These are phyloP conservation scores for Pythium scleroteichum DNA, from an alignment of 352 stramenopile species.

Conservation along the genomic window DNA sequence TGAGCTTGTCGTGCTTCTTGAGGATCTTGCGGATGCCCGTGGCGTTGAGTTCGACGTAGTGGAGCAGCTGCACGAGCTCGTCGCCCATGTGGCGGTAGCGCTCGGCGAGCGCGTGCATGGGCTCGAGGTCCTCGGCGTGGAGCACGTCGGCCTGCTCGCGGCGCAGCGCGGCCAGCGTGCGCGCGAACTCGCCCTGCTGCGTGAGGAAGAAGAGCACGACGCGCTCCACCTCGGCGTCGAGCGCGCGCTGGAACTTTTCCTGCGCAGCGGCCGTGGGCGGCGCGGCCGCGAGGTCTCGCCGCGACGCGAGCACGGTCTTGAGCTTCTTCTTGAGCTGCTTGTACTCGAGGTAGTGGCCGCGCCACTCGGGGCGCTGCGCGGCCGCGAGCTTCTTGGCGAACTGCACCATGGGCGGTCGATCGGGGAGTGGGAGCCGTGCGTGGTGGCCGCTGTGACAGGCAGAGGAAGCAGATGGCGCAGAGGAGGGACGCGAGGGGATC, in stretches of 20 bases:
- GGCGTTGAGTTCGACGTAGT: slow-evolving; percentile 87
- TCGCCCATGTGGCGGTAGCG: slow-evolving; percentile 73
- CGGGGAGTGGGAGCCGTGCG: no score
- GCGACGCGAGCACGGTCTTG: slow-evolving; percentile 63
- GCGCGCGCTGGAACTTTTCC: slow-evolving; percentile 68
- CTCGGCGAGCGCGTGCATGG: slow-evolving; percentile 71
- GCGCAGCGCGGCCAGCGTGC: slow-evolving; percentile 55
- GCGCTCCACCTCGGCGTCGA: slow-evolving; percentile 82
- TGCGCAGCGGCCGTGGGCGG: slow-evolving; percentile 42
- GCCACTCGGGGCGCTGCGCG: slow-evolving; percentile 72
- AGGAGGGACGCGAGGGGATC: neutral
- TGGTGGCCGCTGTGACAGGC: slow-evolving; percentile 10
- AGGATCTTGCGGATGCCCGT: slow-evolving; percentile 89
- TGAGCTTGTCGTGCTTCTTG: slow-evolving; percentile 88
- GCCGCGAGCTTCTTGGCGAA: slow-evolving; percentile 82
- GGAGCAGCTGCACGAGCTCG: slow-evolving; percentile 76
- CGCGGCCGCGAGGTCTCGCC: slow-evolving; percentile 35
- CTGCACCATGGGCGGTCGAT: slow-evolving; percentile 82
- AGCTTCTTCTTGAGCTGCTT: slow-evolving; percentile 90
- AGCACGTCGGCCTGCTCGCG: slow-evolving; percentile 45
- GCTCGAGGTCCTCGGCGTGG: slow-evolving; percentile 45
- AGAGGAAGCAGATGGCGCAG: neutral
- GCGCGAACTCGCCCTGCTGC: slow-evolving; percentile 83
- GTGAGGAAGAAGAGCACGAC: slow-evolving; percentile 87
- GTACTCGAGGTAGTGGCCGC: slow-evolving; percentile 90